A percentile compares a stretch with the other conserved stretches of the same genome.
These are phyloP conservation scores for Selenicereus undatus DNA, from an alignment of 148 eudicot species.

Conservation along the genomic window DNA sequence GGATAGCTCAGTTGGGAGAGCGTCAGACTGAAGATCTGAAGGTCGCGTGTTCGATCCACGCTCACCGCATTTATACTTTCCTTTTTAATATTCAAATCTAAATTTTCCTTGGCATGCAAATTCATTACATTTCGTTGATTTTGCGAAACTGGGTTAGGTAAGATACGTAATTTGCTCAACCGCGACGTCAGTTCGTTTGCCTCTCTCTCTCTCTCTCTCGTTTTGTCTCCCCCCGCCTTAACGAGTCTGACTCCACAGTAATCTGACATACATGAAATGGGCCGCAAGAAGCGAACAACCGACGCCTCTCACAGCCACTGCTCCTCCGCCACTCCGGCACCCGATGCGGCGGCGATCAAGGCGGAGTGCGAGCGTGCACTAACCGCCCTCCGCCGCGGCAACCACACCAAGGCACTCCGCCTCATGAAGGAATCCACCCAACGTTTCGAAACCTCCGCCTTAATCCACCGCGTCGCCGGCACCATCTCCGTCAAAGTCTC, in stretches of 20 bases:
- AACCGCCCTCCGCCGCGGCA: constrained; percentile 58
- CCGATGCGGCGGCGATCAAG: constrained; percentile 36
- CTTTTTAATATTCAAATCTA: not conserved
- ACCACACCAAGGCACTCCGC: constrained; percentile 67
- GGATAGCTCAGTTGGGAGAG: constrained; percentile 29
- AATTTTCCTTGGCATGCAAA: not conserved
- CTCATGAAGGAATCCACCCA: constrained; percentile 62
- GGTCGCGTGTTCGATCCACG: constrained; percentile 99
- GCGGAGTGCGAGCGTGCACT: constrained; percentile 71
- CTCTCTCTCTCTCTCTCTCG: no score
- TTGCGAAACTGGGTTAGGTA: no score
- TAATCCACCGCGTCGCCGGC: constrained; percentile 65
- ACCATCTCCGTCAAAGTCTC: constrained; percentile 66
- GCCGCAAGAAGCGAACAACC: constrained; percentile 56
- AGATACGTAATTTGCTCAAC: no score
- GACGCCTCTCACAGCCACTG: constrained; percentile 37
- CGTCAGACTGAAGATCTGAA: constrained; percentile 55
- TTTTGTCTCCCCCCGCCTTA: no score
- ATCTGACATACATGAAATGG: constrained; percentile 32
- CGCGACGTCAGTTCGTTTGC: no score
- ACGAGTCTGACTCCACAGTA: no score
- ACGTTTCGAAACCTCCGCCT: constrained; percentile 39
- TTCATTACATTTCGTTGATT: no score
- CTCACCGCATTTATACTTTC: constrained; percentile 41
- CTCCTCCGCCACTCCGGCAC: constrained; percentile 1